Evolutionary conservation across 306 rosid species (phyloP), one percentile per base, ranked within the genome.

Genomic region (Acacia acuminata): DNA sequence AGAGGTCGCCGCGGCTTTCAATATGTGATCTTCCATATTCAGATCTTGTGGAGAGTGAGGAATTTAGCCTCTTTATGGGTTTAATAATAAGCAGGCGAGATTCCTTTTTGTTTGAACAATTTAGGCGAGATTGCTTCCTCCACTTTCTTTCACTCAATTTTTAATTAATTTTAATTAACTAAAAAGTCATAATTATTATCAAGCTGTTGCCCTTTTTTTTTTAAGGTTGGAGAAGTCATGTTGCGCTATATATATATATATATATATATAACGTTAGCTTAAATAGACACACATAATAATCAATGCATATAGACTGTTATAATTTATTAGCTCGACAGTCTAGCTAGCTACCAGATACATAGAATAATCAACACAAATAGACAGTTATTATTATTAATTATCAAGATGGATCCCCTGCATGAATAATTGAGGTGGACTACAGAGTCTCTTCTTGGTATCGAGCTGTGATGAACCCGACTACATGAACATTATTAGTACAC

Each of bases 1-100:
- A 10, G 79, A 70, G 67, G 45, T 24, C 19, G 69, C 5, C 44
- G 77, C 25, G 70, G 73, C 79, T 74, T 85, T 77, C 24, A 61
- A 67, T 24, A 69, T 67, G 81, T 14, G 48, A 40, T 60, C 83
- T 76, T 81, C 87, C 90, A 83, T 89, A 30, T 70, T 77, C 44
- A 4, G 27, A 5, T 36, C 48, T 7, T 2, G 56, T n/a, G 24
- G 11, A 34, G 65, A 11, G 66, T 16, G 44, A 20, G 16, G 56
- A 50, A 50, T 16, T 0, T 50, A 50, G n/a, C 19, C 20, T 16
- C 2, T 5, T 16, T 13, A 27, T 6, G 6, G 22, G 10, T 66
- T 47, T 47, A 47, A 13, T 47, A 47, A 13, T 0, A 47, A 47
- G 53, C 13, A 13, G 17, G 53, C 53, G 0, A 10, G 5, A 47